Evolutionary conservation across 371 early-diverging fungal genomes (phyloP).

Genomic region (Polyrhizophydium stewartii): DNA sequence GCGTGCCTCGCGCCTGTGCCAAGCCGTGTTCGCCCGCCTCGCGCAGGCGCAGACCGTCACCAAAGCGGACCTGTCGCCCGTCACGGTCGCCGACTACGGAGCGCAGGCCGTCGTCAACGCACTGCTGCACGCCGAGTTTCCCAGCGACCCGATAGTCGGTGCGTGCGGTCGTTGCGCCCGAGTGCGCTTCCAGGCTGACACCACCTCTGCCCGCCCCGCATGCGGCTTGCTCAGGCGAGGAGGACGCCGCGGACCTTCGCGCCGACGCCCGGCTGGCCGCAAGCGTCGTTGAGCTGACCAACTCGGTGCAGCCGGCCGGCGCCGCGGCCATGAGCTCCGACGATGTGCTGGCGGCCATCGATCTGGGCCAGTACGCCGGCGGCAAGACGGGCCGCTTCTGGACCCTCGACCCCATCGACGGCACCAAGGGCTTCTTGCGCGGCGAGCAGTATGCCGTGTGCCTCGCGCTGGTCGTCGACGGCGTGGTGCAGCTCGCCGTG

Average conservation of each 20-base stretch:
- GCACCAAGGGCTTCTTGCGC: constrained; percentile 84
- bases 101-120: constrained; percentile 94
- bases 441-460: constrained; percentile 98
- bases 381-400: constrained; percentile 82
- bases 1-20: constrained; percentile 77
- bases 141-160: constrained; percentile 85
- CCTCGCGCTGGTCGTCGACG: constrained; percentile 85
- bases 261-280: constrained; percentile 60
- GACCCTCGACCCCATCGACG: constrained; percentile 95
- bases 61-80: constrained; percentile 93
- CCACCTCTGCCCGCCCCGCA: too few relatives aligned
- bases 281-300: constrained; percentile 75
- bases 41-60: constrained; percentile 74
- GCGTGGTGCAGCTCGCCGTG: constrained; percentile 84
- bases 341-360: constrained; percentile 83
- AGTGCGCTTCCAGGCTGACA: too few relatives aligned
- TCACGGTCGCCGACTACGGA: constrained; percentile 93
- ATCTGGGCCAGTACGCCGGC: constrained; percentile 82
- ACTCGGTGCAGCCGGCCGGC: constrained; percentile 62
- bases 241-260: constrained; percentile 83
- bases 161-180: neutral
- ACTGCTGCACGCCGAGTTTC: constrained; percentile 68
- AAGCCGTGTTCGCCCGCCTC: constrained; percentile 72
- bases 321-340: too few relatives aligned
- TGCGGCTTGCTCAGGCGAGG: constrained; percentile 49